phyloP scores from a whole-genome alignment of 768 basidiomycete genomes.

The Sporobolomyces phaffii region DNA sequence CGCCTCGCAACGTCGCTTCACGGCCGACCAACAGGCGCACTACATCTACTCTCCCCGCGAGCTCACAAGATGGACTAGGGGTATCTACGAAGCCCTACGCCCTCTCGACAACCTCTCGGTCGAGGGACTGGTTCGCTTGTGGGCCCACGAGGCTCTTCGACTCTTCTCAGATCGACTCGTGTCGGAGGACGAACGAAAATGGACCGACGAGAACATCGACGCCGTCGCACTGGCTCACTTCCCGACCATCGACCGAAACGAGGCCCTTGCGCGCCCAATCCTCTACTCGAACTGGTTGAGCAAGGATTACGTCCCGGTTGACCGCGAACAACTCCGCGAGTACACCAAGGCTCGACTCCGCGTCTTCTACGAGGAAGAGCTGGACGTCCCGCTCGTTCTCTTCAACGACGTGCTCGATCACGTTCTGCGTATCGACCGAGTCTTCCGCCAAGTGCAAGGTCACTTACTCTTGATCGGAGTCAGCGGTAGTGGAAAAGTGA shows the following conservation, averaged over 20 bases:
- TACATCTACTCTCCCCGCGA: conserved; percentile 99
- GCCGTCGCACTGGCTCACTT: conserved; percentile 76
- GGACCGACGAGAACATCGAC: conserved; percentile 94
- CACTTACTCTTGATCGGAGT: conserved; percentile 95
- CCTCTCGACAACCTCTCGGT: conserved; percentile 88
- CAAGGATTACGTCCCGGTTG: conserved; percentile 90
- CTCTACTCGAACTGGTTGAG: conserved; percentile 99
- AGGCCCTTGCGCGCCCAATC: conserved; percentile 81
- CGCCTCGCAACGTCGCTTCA: conserved; percentile 87
- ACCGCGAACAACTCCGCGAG: conserved; percentile 84
- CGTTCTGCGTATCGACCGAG: conserved; percentile 93
- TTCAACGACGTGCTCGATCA: conserved; percentile 99
- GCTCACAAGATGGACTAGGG: conserved; percentile 92
- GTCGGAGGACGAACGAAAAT: conserved; percentile 78
- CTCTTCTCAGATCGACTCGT: conserved; percentile 97
- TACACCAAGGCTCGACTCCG: conserved; percentile 93
- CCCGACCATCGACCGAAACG: conserved; percentile 80
- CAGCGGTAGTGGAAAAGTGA: conserved; percentile 95
- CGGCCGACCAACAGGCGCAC: conserved; percentile 93
- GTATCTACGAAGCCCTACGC: conserved; percentile 92
- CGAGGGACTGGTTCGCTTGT: conserved; percentile 90
- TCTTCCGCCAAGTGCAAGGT: conserved; percentile 96
- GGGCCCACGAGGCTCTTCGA: conserved; percentile 95
- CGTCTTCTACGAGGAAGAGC: conserved; percentile 98
- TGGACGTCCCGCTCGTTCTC: conserved; percentile 92